Conservation (phyloP, 305 asterid genomes). For the Fraxinus paxiana region DNA sequence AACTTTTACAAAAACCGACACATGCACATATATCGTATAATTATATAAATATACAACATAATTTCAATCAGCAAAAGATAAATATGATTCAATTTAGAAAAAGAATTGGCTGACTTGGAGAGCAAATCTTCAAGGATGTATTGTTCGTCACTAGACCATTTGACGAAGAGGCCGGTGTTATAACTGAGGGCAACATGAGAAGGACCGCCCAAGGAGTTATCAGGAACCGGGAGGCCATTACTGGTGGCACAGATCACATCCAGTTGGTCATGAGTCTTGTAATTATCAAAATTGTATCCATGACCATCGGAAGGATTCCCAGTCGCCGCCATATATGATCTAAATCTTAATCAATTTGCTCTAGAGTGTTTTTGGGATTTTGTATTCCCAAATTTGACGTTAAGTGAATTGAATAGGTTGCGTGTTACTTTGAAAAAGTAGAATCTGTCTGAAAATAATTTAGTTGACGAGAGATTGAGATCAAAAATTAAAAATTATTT, state of each 20-base stretch:
- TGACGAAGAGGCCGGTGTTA: not conserved
- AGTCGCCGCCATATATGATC: not conserved
- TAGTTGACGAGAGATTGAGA: not conserved
- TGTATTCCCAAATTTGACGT: not conserved
- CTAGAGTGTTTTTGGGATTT: not conserved
- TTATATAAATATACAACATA: not conserved
- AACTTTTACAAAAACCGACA: not conserved
- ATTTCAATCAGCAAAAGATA: not conserved
- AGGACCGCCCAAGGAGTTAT: not conserved
- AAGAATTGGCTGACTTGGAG: not conserved
- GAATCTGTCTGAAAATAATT: not conserved
- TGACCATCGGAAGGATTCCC: not conserved
- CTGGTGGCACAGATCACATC: not conserved
- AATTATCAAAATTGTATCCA: not conserved
- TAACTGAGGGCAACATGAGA: not conserved
- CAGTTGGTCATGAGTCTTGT: not conserved
- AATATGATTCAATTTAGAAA: not conserved
- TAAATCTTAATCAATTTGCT: not conserved
- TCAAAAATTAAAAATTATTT: not conserved
- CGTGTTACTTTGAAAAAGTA: not conserved
- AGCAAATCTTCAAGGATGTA: not conserved
- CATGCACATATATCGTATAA: not conserved
- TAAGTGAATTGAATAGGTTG: slow-evolving; percentile 1
- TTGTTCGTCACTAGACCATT: not conserved
- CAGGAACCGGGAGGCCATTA: not conserved